A percentile compares a stretch with the other conserved stretches of the same genome.
These are phyloP conservation scores for Obelidium mucronatum DNA, from an alignment of 192 early-diverging fungal genomes.

Conservation along the genomic window DNA sequence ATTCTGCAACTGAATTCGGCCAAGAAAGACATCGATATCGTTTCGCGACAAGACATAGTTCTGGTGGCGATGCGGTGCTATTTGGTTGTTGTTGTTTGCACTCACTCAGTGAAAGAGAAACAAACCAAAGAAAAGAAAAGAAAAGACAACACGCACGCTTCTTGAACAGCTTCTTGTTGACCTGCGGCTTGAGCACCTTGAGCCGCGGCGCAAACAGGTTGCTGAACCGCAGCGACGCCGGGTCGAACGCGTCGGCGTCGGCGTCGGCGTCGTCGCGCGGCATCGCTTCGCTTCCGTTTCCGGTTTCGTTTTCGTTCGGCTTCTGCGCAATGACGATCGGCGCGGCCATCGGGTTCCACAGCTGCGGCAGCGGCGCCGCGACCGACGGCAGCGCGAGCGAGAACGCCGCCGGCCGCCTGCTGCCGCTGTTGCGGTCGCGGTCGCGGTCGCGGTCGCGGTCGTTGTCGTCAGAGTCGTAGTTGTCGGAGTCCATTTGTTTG, in stretches of 20 bases:
- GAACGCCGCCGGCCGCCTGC: background rate
- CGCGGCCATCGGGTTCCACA: conserved; percentile 8
- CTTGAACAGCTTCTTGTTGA: conserved; percentile 14
- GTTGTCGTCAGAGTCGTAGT: conserved; percentile 23
- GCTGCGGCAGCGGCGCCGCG: background rate
- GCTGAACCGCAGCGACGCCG: conserved; percentile 34
- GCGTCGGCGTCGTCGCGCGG: background rate
- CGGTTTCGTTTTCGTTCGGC: background rate
- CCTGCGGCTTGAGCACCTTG: conserved; percentile 3
- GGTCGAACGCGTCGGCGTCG: background rate
- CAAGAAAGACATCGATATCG: conserved; percentile 35
- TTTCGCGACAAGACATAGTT: conserved; percentile 19
- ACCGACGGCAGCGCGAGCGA: conserved; percentile 2
- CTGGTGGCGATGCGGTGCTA: conserved; percentile 19
- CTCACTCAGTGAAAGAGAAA: too few relatives aligned
- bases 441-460: background rate
- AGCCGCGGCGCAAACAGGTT: conserved; percentile 42
- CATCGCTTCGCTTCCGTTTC: background rate
- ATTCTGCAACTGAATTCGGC: conserved; percentile 16
- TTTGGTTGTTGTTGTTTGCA: background rate
- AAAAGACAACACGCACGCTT: conserved; percentile 5
- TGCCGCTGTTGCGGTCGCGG: background rate
- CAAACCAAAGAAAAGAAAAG: background rate
- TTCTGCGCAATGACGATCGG: background rate
- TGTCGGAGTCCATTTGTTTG: conserved; percentile 18